Conservation (phyloP, 495 filamentous ascomycete genomes). For the Daldinia caldariorum region DNA sequence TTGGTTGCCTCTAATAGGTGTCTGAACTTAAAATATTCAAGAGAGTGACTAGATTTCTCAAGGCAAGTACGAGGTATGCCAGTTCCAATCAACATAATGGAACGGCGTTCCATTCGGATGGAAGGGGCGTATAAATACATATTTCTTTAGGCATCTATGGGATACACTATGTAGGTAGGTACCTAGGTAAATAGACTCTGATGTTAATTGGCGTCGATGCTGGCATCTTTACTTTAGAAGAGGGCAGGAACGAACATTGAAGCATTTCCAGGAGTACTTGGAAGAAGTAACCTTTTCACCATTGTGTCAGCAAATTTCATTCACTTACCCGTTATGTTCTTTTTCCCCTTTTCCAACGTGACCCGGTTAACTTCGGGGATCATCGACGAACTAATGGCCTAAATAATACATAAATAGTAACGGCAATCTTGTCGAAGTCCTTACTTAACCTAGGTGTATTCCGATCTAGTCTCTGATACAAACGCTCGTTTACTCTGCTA, state of each 20-base stretch:
- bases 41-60: neutral
- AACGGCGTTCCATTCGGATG: neutral
- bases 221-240: neutral
- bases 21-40: too few species aligned
- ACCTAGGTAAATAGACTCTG: slow-evolving; percentile 5
- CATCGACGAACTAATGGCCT: neutral
- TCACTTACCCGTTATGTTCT: neutral
- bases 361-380: neutral
- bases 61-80: neutral
- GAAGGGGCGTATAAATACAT: neutral
- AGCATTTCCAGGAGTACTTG: neutral
- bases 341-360: neutral
- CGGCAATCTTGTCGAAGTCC: neutral
- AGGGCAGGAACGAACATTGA: slow-evolving; percentile 11
- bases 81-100: neutral
- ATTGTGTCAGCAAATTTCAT: slow-evolving; percentile 18
- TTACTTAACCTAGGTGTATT: neutral
- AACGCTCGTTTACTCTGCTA: neutral
- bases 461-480: neutral
- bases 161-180: slow-evolving; percentile 4
- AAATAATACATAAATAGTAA: neutral
- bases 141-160: neutral
- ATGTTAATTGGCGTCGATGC: neutral
- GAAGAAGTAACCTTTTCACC: slow-evolving; percentile 20
- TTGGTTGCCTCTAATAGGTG: too few species aligned